Conservation (phyloP, 345 rosid species). For the Gossypium arboreum region DNA sequence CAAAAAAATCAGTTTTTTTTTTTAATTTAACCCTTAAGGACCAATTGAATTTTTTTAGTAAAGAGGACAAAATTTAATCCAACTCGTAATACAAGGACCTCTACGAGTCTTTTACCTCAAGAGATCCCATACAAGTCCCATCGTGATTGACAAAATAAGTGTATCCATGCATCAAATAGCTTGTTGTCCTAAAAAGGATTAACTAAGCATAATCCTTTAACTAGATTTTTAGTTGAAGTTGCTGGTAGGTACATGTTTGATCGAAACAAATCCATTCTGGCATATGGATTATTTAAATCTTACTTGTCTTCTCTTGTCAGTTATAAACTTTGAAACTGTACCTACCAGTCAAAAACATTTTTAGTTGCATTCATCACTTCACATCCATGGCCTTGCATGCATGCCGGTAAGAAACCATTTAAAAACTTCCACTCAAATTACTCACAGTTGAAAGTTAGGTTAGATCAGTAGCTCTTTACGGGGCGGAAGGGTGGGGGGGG, state of each 20-base stretch:
- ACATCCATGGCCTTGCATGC: background rate
- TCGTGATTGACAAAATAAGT: too few relatives aligned
- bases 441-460: conserved; percentile 52
- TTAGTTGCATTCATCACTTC: background rate
- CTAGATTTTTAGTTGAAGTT: background rate
- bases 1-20: too few relatives aligned
- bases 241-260: background rate
- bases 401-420: background rate
- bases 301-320: background rate
- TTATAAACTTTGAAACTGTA: conserved; percentile 20
- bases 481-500: background rate
- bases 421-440: background rate
- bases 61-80: too few relatives aligned
- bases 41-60: too few relatives aligned
- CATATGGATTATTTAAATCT: background rate
- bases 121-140: too few relatives aligned
- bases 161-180: too few relatives aligned
- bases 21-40: too few relatives aligned
- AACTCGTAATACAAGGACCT: too few relatives aligned
- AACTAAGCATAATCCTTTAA: background rate
- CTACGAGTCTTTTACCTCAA: too few relatives aligned
- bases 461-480: conserved; percentile 34
- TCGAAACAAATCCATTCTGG: background rate
- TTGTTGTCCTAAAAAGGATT: too few relatives aligned
- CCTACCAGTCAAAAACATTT: conserved; percentile 30